Evolutionary conservation across 805 yeast genomes (phyloP).

Genomic region (Teunomyces barrocoloradensis): DNA sequence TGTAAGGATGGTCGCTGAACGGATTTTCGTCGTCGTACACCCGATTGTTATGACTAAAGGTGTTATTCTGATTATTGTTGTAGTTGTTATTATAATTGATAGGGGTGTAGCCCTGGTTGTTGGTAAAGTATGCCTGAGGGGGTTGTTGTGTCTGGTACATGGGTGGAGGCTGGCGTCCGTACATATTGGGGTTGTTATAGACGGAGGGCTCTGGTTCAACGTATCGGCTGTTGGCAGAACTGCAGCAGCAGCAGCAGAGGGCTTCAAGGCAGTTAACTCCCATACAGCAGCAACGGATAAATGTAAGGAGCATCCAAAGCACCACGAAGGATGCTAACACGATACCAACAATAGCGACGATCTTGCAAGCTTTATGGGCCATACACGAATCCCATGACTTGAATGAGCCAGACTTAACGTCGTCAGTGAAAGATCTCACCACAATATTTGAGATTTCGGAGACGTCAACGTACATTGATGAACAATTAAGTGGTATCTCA

Average conservation of each 20-base stretch:
- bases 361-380: constrained; percentile 73
- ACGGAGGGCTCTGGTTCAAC: constrained; percentile 19
- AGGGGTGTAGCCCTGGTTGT: constrained; percentile 14
- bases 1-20: constrained; percentile 5
- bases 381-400: constrained; percentile 75
- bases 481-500: not conserved
- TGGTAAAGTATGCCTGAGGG: constrained; percentile 12
- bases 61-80: constrained; percentile 8
- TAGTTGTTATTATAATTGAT: constrained; percentile 1
- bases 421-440: constrained; percentile 9
- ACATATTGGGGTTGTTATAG: constrained; percentile 35
- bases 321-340: constrained; percentile 52
- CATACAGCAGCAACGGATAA: constrained; percentile 59
- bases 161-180: constrained; percentile 20
- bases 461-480: constrained; percentile 8
- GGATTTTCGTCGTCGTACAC: constrained; percentile 10
- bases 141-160: constrained; percentile 13
- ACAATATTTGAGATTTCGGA: not conserved
- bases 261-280: constrained; percentile 44
- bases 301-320: constrained; percentile 54
- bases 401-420: constrained; percentile 48
- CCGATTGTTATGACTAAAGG: constrained; percentile 6
- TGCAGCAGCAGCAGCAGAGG: constrained; percentile 49
- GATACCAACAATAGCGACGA: constrained; percentile 72
- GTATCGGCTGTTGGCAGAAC: constrained; percentile 18